Base-by-base conservation (phyloP, 306 rosid genomes). In the Cicer chorassanicum region DNA sequence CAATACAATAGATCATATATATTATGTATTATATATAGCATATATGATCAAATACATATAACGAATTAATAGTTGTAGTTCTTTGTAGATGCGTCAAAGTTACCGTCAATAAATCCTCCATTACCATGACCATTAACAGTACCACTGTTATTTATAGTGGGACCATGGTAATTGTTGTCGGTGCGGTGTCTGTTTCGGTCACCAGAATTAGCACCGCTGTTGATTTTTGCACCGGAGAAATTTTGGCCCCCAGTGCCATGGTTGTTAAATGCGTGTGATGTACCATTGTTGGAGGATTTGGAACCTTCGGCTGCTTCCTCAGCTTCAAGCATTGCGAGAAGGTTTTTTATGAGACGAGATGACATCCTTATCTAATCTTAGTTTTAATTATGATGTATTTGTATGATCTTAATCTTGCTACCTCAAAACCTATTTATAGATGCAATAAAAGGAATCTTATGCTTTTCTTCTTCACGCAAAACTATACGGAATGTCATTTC, bases 91-190 rank as follows among this genome's bases (percentile, higher is more conserved):
- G 59, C 57, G 1, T 68, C 42, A 36, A 80, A 73, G 24, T 51
- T 18, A 44, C 79, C 79, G 1, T 19, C 39, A 1, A 57, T 13
- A 21, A 45, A 13, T 7, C 56, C 63, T 0, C 75, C 75, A 0
- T 80, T 73, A 6, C 65, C 83, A 39, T 73, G n/a, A 2, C 79
- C 83, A 39, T 11, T 3, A 45, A 65, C 16, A 53, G 11, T 5
- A 2, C 57, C 74, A n/a, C 42, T 15, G 40, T 73, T 73, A 15
- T 72, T 45, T 13, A 66, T 2, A 1, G 11, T 11, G 4, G 21
- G 44, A 0, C 10, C 64, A 10, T 2, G 15, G 4, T 41, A 6
- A 9, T 64, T 41, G 24, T 79, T 51, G 12, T 11, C 1, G 21
- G 7, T 42, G 51, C 2, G 11, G 5, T 41, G 0, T 1, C 36